These are phyloP conservation scores for Aureobasidium sp. DNA, from an alignment of 2,329 filamentous ascomycete genomes.

Conservation along the genomic window DNA sequence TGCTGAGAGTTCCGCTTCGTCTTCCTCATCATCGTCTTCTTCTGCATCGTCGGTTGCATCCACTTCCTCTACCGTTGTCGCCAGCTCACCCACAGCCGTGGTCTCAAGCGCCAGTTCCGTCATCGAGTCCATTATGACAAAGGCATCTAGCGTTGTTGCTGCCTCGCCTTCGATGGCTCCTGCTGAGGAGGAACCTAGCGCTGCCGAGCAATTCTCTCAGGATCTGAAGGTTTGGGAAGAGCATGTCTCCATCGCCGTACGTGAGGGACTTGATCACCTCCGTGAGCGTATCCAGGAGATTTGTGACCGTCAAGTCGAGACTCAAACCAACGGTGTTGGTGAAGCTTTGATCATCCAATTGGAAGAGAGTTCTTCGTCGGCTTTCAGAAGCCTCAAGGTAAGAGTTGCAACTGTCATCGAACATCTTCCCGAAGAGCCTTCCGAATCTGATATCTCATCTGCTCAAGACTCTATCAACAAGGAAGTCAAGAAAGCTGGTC, in stretches of 20 bases:
- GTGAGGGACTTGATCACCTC: conserved; percentile 68
- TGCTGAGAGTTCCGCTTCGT: conserved; percentile 32
- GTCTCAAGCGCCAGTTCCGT: conserved; percentile 14
- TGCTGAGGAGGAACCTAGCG: conserved; percentile 31
- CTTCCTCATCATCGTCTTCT: conserved; percentile 1
- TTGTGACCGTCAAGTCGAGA: conserved; percentile 59
- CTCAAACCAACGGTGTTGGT: conserved; percentile 58
- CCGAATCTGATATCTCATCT: conserved; percentile 42
- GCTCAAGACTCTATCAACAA: conserved; percentile 44
- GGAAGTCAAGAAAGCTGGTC: conserved; percentile 57
- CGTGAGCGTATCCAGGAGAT: conserved; percentile 59
- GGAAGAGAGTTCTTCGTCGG: conserved; percentile 54
- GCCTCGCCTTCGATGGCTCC: conserved; percentile 19
- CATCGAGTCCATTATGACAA: conserved; percentile 19
- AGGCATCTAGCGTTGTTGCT: conserved; percentile 19
- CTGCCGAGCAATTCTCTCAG: conserved; percentile 55
- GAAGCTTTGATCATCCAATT: conserved; percentile 59
- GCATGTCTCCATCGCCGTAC: conserved; percentile 76
- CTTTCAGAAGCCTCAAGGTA: conserved; percentile 57
- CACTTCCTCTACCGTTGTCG: not conserved
- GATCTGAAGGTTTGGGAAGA: conserved; percentile 81
- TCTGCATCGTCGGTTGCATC: not conserved
- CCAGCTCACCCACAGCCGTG: conserved; percentile 8
- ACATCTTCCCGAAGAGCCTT: conserved; percentile 49
- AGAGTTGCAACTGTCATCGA: conserved; percentile 51